Evolutionary conservation across 345 rosid species (phyloP).

Genomic region (Citrus inodora): DNA sequence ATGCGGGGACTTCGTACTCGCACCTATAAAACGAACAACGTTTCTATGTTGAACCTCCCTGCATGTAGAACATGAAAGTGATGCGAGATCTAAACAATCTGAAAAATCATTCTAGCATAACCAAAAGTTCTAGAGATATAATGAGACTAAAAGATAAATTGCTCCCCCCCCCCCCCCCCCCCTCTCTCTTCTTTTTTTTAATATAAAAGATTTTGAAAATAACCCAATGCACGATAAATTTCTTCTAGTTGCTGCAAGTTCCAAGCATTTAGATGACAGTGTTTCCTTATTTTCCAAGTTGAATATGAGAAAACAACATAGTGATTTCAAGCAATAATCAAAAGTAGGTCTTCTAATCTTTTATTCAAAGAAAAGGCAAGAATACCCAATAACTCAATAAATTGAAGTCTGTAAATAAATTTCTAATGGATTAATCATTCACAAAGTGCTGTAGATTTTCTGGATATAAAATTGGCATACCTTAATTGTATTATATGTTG

Average conservation of each 20-base stretch:
- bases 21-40: constrained; percentile 71
- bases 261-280: not conserved
- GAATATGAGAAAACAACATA: not conserved
- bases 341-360: not conserved
- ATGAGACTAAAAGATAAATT: not conserved
- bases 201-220: not conserved
- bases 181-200: too few species aligned
- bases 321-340: not conserved
- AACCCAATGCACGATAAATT: not conserved
- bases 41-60: constrained; percentile 65
- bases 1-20: constrained; percentile 53
- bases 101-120: not conserved
- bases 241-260: not conserved
- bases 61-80: constrained; percentile 20
- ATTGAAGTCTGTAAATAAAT: not conserved
- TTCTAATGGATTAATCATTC: not conserved
- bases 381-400: not conserved
- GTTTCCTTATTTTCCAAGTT: not conserved
- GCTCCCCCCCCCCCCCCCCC: not conserved
- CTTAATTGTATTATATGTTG: not conserved
- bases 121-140: not conserved
- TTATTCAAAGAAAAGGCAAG: not conserved
- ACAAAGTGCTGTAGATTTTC: not conserved
- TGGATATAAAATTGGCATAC: not conserved
- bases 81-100: not conserved